These are phyloP conservation scores for Ustilago curta DNA, from an alignment of 1,284 basidiomycete genomes.

Conservation along the genomic window DNA sequence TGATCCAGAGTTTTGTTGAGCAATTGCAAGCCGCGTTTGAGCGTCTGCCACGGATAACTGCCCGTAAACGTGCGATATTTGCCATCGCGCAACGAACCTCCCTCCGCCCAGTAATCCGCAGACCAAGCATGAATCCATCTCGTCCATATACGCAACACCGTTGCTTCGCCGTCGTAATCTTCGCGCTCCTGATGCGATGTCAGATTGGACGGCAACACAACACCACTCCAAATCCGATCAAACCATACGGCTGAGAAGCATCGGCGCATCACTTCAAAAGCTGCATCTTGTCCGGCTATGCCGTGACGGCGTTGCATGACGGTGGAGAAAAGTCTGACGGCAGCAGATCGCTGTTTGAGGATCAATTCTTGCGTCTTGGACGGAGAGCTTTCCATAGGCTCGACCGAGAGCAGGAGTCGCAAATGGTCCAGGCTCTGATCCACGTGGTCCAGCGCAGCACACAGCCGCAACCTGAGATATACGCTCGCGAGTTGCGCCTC, in stretches of 20 bases:
- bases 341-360: constrained; percentile 30
- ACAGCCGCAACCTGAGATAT: constrained; percentile 12
- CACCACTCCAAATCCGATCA: constrained; percentile 16
- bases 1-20: constrained; percentile 22
- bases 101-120: constrained; percentile 6
- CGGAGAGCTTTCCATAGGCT: neutral
- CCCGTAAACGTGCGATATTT: constrained; percentile 20
- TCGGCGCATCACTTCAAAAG: constrained; percentile 18
- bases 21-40: constrained; percentile 20
- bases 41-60: constrained; percentile 34
- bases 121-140: constrained; percentile 38
- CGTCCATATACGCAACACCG: constrained; percentile 34
- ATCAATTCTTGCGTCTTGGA: constrained; percentile 9
- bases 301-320: constrained; percentile 10
- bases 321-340: constrained; percentile 31
- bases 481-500: constrained; percentile 10
- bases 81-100: neutral
- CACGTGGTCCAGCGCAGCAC: constrained; percentile 9
- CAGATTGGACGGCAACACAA: constrained; percentile 10
- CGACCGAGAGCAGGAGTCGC: neutral
- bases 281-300: constrained; percentile 8
- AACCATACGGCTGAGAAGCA: constrained; percentile 17
- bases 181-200: neutral
- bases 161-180: constrained; percentile 7
- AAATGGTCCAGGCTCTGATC: constrained; percentile 8